Evolutionary conservation across 1,284 basidiomycete species (phyloP), one percentile per base, ranked within the genome.

Genomic region (Heterobasidion annosum): DNA sequence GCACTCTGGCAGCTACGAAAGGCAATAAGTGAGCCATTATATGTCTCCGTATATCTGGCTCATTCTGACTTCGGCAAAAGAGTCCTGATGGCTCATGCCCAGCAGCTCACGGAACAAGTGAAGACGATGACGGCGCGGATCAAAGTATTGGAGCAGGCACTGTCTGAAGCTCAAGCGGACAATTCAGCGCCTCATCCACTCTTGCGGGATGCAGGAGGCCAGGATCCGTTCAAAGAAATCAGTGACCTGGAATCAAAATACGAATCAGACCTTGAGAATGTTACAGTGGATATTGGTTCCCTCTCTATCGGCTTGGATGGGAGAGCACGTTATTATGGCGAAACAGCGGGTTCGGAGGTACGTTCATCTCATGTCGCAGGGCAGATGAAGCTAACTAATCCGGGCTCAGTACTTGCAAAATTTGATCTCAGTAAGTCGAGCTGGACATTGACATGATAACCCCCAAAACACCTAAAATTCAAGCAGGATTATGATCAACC

Each of bases 101-200:
- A 77, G 57, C 70, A 64, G 52, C 67, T 79, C 5, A 65, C 71
- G 8, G 73, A 75, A 45, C 70, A 78, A 63, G 74, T 77, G 47
- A 75, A 73, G 54, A 56, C 62, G 5, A 65, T 77, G 57, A 68
- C 67, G 0, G 69, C 75, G 40, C 70, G 78, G 10, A 76, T 84
- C 42, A 73, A 75, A 35, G 82, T 85, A 59, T 72, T 90, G 5
- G 76, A 83, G 55, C 64, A 69, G 1, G 77, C 80, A 1, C 64
- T 87, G 2, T 68, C 68, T 6, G 64, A 73, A 8, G 69, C 73
- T 44, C 59, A 65, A 42, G 44, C 43, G 10, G 47, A 51, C 32
- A 32, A 49, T 37, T 33, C 44, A 37, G 32, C 37, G 16, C 51
- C 37, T 10, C 51, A 51, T 55, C 46, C 46, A 32, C 33, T 51